These are phyloP conservation scores for Aspergillus sparsus DNA, from an alignment of 495 filamentous ascomycete species.

Conservation along the genomic window DNA sequence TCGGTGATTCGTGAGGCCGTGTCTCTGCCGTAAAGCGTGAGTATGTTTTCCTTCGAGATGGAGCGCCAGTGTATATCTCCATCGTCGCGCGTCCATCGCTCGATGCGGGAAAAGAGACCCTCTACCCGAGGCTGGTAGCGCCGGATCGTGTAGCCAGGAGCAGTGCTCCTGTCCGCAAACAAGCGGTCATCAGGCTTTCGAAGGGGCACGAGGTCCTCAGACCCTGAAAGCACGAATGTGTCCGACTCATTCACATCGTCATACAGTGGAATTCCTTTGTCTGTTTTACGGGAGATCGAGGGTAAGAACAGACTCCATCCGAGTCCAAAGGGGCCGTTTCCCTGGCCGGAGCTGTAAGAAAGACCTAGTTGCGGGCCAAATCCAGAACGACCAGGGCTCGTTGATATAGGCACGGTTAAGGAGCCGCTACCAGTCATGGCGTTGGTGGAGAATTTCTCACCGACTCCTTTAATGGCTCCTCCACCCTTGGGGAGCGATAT, in stretches of 20 bases:
- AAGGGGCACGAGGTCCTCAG: conserved; percentile 5
- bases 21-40: not conserved
- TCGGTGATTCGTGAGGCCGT: not conserved
- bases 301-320: not conserved
- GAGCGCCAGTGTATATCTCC: conserved; percentile 6
- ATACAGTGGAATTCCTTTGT: not conserved
- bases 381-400: not conserved
- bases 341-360: conserved; percentile 1
- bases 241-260: not conserved
- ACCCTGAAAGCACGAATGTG: not conserved
- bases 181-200: not conserved
- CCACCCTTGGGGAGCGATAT: not conserved
- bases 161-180: no score
- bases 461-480: not conserved
- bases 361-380: not conserved
- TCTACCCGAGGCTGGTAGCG: conserved; percentile 10
- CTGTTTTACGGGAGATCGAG: not conserved
- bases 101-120: not conserved
- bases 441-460: conserved; percentile 9
- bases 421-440: not conserved
- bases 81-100: conserved; percentile 4
- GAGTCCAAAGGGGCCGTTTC: conserved; percentile 4
- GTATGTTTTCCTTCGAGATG: not conserved
- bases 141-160: not conserved
- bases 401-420: not conserved